phyloP scores from a whole-genome alignment of 2,329 filamentous ascomycete genomes.

The Bipolaris oryzae region DNA sequence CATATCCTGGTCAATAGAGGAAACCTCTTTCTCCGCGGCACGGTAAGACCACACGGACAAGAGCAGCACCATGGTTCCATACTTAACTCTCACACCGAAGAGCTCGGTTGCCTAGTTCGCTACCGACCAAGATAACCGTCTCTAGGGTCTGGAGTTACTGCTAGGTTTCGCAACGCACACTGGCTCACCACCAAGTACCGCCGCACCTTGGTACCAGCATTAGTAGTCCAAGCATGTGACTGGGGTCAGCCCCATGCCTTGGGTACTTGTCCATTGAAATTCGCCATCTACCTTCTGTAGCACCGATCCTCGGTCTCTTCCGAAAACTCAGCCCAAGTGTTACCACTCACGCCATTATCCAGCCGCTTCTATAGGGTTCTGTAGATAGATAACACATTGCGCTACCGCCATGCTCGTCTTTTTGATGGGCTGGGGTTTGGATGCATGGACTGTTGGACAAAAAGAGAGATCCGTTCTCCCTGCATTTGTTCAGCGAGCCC shows the following conservation, averaged over 20 bases:
- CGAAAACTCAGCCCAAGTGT: no score
- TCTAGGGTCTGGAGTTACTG: not conserved
- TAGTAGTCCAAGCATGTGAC: not conserved
- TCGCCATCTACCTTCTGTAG: not conserved
- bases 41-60: not conserved
- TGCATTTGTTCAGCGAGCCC: not conserved
- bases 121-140: not conserved
- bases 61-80: not conserved
- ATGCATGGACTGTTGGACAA: not conserved
- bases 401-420: not conserved
- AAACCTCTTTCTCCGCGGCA: not conserved
- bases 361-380: not conserved
- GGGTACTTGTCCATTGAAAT: not conserved
- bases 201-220: not conserved
- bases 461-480: not conserved
- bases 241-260: not conserved
- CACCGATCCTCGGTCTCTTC: not conserved
- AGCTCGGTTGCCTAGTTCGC: not conserved
- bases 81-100: not conserved
- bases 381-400: not conserved
- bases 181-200: not conserved
- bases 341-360: not conserved
- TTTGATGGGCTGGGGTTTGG: not conserved
- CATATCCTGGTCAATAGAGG: not conserved
- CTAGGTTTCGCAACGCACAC: no score